phyloP scores from a whole-genome alignment of 1,139 yeast species.

The Protomyces arabidopsidicola region DNA sequence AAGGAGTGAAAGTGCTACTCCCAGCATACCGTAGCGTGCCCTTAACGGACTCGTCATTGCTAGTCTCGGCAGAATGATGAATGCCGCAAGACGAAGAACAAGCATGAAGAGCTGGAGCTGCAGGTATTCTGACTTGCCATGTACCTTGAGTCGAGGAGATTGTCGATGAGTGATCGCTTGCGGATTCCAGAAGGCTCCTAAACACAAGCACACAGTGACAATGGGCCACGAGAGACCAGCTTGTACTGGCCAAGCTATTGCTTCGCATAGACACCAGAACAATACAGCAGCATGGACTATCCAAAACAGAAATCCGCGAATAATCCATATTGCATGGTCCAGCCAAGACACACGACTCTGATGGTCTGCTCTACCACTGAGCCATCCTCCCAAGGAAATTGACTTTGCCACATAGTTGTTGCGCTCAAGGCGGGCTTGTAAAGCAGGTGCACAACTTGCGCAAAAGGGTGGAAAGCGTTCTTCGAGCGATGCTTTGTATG shows the following conservation, averaged over 20 bases:
- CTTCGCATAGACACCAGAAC: constrained; percentile 27
- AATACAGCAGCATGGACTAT: constrained; percentile 6
- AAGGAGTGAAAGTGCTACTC: background rate
- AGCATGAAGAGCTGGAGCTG: background rate
- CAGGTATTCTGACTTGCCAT: constrained; percentile 12
- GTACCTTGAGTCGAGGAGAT: background rate
- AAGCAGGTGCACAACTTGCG: constrained; percentile 29
- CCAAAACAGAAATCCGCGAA: constrained; percentile 31
- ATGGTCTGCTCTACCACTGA: constrained; percentile 16
- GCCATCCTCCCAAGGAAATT: constrained; percentile 31
- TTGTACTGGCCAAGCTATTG: background rate
- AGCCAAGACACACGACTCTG: background rate
- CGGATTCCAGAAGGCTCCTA: constrained; percentile 14
- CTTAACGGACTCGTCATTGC: background rate
- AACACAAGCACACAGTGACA: constrained; percentile 4
- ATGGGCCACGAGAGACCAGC: background rate
- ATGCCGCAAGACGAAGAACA: background rate
- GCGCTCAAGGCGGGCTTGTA: constrained; percentile 29
- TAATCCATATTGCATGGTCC: constrained; percentile 22
- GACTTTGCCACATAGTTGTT: constrained; percentile 34
- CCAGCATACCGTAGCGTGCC: background rate
- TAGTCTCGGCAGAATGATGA: background rate
- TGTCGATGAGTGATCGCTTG: background rate
- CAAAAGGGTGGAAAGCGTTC: constrained; percentile 33
- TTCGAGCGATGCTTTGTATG: constrained; percentile 30